These are phyloP conservation scores for Hyphopichia wangnamkhiaoensis DNA, from an alignment of 1,139 yeast species.

Conservation along the genomic window DNA sequence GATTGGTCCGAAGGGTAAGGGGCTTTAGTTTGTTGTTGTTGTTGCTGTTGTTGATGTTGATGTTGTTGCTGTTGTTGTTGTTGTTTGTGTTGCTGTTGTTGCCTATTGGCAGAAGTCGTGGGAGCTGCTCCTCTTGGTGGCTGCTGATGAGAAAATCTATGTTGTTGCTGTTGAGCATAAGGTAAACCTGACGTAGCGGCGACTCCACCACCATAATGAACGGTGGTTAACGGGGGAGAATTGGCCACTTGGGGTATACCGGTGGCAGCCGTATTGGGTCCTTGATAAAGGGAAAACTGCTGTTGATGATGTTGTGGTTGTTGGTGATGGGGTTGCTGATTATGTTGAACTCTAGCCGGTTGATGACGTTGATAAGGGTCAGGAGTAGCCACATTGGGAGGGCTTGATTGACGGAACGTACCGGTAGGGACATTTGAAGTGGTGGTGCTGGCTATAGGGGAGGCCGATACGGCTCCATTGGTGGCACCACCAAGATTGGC, in stretches of 20 bases:
- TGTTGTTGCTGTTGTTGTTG: slow-evolving; percentile 7
- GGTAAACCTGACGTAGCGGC: neutral
- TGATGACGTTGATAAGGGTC: too few relatives aligned
- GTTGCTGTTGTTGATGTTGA: slow-evolving; percentile 10
- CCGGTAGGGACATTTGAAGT: too few relatives aligned
- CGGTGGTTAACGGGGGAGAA: slow-evolving; percentile 3
- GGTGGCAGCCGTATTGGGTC: slow-evolving; percentile 13
- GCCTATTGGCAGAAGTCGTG: slow-evolving; percentile 9
- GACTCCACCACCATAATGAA: slow-evolving; percentile 3
- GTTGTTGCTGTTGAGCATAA: slow-evolving; percentile 1
- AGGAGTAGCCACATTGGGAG: too few relatives aligned
- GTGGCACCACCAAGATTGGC: slow-evolving; percentile 1
- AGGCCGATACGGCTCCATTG: neutral
- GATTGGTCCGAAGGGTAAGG: slow-evolving; percentile 17
- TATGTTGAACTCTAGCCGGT: too few relatives aligned
- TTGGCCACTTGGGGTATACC: slow-evolving; percentile 3
- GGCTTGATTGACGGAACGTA: too few relatives aligned
- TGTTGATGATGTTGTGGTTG: slow-evolving; percentile 7
- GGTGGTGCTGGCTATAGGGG: neutral
- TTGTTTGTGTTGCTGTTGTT: slow-evolving; percentile 7
- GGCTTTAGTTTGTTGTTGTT: slow-evolving; percentile 9
- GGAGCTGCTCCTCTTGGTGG: slow-evolving; percentile 7
- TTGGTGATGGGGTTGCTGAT: too few relatives aligned
- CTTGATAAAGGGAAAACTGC: slow-evolving; percentile 12
- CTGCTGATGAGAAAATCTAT: slow-evolving; percentile 4